Percentiles rank a stretch among this genome's conserved stretches.
Conservation (phyloP, 371 early-diverging fungal genomes). For the Mucor piriformis region DNA sequence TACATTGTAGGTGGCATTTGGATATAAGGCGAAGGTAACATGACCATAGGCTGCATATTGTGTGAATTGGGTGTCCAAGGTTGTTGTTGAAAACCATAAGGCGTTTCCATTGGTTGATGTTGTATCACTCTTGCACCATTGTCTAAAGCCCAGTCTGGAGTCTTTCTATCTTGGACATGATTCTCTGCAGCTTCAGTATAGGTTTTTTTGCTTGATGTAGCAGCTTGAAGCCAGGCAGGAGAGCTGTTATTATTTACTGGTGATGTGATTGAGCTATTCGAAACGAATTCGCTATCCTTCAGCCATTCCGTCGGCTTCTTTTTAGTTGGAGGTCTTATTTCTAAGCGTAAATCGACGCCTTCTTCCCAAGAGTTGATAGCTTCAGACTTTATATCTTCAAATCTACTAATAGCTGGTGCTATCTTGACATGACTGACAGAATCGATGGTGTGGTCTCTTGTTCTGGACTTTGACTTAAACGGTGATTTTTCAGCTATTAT, state of each 20-base stretch:
- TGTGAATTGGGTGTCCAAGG: neutral
- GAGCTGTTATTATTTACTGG: neutral
- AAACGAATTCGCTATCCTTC: slow-evolving; percentile 28
- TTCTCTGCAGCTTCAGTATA: slow-evolving; percentile 8
- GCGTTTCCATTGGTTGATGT: neutral
- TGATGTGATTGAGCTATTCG: neutral
- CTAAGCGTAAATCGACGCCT: slow-evolving; percentile 35
- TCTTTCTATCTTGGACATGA: neutral
- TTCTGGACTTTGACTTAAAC: neutral
- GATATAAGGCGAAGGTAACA: slow-evolving; percentile 12
- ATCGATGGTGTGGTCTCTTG: slow-evolving; percentile 1
- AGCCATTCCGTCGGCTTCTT: slow-evolving; percentile 30
- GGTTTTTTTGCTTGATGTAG: neutral
- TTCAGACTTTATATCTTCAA: slow-evolving; percentile 34
- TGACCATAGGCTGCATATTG: neutral
- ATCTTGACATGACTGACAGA: slow-evolving; percentile 14
- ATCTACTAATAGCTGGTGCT: slow-evolving; percentile 8
- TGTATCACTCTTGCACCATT: neutral
- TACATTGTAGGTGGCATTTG: neutral
- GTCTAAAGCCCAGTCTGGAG: slow-evolving; percentile 14
- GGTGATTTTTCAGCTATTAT: neutral
- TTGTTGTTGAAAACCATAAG: neutral
- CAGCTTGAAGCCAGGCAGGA: neutral
- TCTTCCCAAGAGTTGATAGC: slow-evolving; percentile 34
- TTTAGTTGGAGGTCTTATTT: slow-evolving; percentile 8